Evolutionary conservation across 371 early-diverging fungal species (phyloP), one percentile per base, ranked within the genome.

Genomic region (Mucor racemosus): DNA sequence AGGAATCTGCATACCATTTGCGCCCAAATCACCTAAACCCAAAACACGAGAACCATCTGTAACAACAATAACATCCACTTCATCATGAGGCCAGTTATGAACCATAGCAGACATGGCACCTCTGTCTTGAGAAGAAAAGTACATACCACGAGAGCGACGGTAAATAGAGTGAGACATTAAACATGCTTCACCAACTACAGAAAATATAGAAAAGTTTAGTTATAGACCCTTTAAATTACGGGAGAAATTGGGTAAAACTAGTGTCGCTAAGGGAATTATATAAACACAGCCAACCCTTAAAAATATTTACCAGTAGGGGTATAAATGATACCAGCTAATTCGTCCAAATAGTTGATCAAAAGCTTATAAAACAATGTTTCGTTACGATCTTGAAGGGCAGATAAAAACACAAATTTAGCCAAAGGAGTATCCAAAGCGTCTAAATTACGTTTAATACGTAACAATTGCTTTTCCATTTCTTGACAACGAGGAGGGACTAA

Each of bases 31-130:
- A 57, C 89, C 89, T 35, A 90, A 73, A 31, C 90, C 90, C 19
- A 90, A 74, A 7, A 90, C 86, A 58, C 90, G 79, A 10, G 86
- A 86, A 38, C 90, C 90, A 70, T 90, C 90, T 31, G 90, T 88
- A 6, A 90, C 88, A 10, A 89, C 89, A 74, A 88, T 88, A 10
- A 88, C 86, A 66, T 86, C 87, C 26, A 87, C 82, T 57, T 86
- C 80, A 56, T 83, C 81, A 58, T 82, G 80, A 33, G 84, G 83
- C 86, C 86, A 86, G 62, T 86, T 86, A 50, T 83, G 75, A 1
- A 84, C 82, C 82, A 86, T 84, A 26, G 82, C 79, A 39, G 86
- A 84, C 88, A 88, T 88, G 35, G 70, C 76, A 33, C 88, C 88
- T 62, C 88, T 78, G 56, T 88, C 88, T 55, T 84, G 82, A 4